These are phyloP conservation scores for Teratosphaeria gauchensis DNA, from an alignment of 2,329 filamentous ascomycete genomes.

Conservation along the genomic window DNA sequence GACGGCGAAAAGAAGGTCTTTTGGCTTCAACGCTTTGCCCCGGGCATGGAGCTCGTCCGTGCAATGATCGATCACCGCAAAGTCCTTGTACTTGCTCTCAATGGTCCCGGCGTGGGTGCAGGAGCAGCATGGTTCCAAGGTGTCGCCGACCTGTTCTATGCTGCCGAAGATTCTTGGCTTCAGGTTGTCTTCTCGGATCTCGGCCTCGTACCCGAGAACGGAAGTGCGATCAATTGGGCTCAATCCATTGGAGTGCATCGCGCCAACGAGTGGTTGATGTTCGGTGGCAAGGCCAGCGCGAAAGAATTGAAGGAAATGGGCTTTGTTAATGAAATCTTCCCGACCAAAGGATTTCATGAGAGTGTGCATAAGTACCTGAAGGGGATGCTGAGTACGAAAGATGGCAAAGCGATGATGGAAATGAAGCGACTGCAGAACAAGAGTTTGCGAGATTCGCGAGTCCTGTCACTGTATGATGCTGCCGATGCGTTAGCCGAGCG, in stretches of 20 bases:
- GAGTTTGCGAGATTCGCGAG: slow-evolving; percentile 11
- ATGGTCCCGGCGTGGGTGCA: slow-evolving; percentile 19
- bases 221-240: slow-evolving; percentile 17
- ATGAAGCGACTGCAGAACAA: slow-evolving; percentile 20
- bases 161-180: slow-evolving; percentile 17
- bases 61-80: slow-evolving; percentile 20
- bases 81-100: slow-evolving; percentile 19
- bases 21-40: slow-evolving; percentile 14
- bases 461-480: slow-evolving; percentile 16
- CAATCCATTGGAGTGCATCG: slow-evolving; percentile 17
- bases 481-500: slow-evolving; percentile 16
- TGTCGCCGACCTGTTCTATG: slow-evolving; percentile 17
- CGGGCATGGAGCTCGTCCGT: slow-evolving; percentile 16
- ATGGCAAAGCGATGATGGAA: slow-evolving; percentile 20
- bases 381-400: slow-evolving; percentile 16
- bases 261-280: slow-evolving; percentile 19
- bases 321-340: slow-evolving; percentile 19
- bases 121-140: slow-evolving; percentile 22
- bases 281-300: slow-evolving; percentile 16
- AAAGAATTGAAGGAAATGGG: slow-evolving; percentile 19
- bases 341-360: slow-evolving; percentile 17
- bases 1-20: slow-evolving; percentile 19
- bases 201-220: slow-evolving; percentile 18
- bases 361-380: slow-evolving; percentile 14
- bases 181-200: slow-evolving; percentile 20